Evolutionary conservation across 225 moss, liverwort and hornwort species (phyloP).

Genomic region (Sphagnum contortum): DNA sequence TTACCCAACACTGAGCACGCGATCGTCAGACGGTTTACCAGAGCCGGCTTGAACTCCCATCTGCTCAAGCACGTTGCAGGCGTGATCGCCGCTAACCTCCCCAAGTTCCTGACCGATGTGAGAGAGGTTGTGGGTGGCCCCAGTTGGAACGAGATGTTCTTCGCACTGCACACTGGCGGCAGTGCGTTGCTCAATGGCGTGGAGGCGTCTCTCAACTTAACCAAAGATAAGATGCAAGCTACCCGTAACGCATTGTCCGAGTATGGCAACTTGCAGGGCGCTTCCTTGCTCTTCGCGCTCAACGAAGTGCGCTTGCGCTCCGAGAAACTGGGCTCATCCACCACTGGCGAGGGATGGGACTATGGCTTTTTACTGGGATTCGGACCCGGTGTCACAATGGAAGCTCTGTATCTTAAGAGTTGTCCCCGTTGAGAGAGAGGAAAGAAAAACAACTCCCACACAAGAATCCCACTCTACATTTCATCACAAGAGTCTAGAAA

Average conservation of each 20-base stretch:
- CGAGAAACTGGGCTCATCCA: background rate
- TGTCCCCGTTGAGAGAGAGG: background rate
- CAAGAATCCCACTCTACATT: too few relatives aligned
- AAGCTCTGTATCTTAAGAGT: conserved; percentile 12
- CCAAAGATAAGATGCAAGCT: conserved; percentile 16
- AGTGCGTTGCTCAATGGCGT: conserved; percentile 24
- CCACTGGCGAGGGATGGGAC: conserved; percentile 34
- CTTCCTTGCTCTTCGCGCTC: conserved; percentile 18
- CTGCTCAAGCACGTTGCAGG: conserved; percentile 43
- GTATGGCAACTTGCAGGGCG: conserved; percentile 19
- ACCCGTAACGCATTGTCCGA: conserved; percentile 16
- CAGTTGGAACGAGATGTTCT: conserved; percentile 29
- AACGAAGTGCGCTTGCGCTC: conserved; percentile 29
- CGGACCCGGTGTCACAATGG: conserved; percentile 21
- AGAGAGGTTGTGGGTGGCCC: conserved; percentile 20
- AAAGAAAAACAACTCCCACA: too few relatives aligned
- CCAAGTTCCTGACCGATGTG: conserved; percentile 18
- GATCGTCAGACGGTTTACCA: conserved; percentile 37
- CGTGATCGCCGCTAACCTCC: conserved; percentile 27
- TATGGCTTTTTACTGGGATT: conserved; percentile 23
- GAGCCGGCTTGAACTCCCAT: conserved; percentile 40
- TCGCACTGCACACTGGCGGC: conserved; percentile 28
- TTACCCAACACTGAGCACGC: conserved; percentile 37
- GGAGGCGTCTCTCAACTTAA: conserved; percentile 18
- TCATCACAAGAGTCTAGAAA: too few relatives aligned